Evolutionary conservation across 2,329 filamentous ascomycete species (phyloP), one percentile per base, ranked within the genome.

Genomic region (Westerdykella sp.): DNA sequence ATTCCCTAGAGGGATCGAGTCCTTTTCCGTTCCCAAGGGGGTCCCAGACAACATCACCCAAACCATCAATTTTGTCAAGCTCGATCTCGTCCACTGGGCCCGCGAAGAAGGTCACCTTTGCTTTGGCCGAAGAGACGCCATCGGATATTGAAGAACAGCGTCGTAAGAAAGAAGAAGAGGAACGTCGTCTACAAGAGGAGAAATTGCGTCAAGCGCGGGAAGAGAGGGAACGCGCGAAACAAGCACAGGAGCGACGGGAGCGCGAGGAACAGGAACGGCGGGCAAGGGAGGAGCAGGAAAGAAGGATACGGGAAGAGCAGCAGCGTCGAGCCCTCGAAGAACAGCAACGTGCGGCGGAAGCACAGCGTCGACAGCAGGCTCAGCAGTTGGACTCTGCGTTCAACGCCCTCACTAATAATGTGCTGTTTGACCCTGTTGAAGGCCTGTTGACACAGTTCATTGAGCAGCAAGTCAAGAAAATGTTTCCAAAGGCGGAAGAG

Each of bases 391-490:
- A 36, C 43, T 43, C 32, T 47, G 56, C 62, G 40, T 58, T 63
- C 13, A 55, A 59, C 37, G 42, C 54, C 9, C 53, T 73, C n/a
- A 63, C 70, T 4, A 47, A 53, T 5, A 62, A 65, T 35, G 39
- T 73, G 13, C 58, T 70, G n/a, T 51, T 66, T 1, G 59, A 68
- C 23, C 55, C 59, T 0, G 53, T 55, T n/a, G 51, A 59, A 1
- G 72, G 72, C n/a, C 55, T 73, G 15, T 50, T 74, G 30, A 57
- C 68, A 42, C 71, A 74, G 43, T 74, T 66, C 43, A 51, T 74
- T 21, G 69, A 73, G 35, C 68, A 66, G 37, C 53, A 55, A 37
- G 57, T 67, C 18, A 51, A 56, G 4, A 56, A 60, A 10, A 56
- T 68, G 10, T 62, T 69, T n/a, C 53, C 56, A 3, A 55, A 61